These are phyloP conservation scores for Xylariaceae sp. DNA, from an alignment of 2,329 filamentous ascomycete species.

Conservation along the genomic window DNA sequence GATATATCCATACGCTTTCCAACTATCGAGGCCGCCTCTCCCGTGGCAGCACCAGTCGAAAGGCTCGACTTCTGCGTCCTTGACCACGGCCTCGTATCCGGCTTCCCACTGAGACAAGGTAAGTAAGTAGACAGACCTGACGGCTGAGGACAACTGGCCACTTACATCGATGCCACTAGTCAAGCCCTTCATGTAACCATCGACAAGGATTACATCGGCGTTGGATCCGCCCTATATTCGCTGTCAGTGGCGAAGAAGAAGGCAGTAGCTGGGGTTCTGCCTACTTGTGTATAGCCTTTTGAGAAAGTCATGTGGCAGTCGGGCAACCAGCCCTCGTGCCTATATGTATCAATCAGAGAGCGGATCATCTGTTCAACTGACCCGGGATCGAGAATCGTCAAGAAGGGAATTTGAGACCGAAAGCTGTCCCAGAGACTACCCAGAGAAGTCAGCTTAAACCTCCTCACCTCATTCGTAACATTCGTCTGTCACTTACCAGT, in stretches of 20 bases:
- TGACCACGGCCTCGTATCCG: conserved; percentile 65
- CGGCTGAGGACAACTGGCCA: background rate
- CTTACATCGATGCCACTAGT: conserved; percentile 47
- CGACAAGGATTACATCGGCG: conserved; percentile 62
- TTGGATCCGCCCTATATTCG: conserved; percentile 62
- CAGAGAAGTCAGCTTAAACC: background rate
- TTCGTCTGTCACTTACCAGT: conserved; percentile 47
- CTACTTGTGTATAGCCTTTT: conserved; percentile 62
- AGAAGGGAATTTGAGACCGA: conserved; percentile 61
- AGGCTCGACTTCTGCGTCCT: conserved; percentile 67
- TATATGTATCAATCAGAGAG: conserved; percentile 66
- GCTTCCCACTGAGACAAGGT: conserved; percentile 49
- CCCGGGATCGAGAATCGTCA: conserved; percentile 61
- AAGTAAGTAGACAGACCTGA: conserved; percentile 12
- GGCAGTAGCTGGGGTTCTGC: background rate
- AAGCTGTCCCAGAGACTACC: conserved; percentile 63
- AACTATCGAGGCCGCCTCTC: conserved; percentile 64
- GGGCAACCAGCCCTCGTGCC: conserved; percentile 63
- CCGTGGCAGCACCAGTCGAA: conserved; percentile 65
- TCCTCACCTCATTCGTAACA: background rate
- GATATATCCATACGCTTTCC: conserved; percentile 68
- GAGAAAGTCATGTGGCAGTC: conserved; percentile 73
- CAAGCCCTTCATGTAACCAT: conserved; percentile 63
- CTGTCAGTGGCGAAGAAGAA: background rate
- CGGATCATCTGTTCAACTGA: conserved; percentile 62